Conservation (phyloP, 345 rosid species). For the Citrus hindsii region DNA sequence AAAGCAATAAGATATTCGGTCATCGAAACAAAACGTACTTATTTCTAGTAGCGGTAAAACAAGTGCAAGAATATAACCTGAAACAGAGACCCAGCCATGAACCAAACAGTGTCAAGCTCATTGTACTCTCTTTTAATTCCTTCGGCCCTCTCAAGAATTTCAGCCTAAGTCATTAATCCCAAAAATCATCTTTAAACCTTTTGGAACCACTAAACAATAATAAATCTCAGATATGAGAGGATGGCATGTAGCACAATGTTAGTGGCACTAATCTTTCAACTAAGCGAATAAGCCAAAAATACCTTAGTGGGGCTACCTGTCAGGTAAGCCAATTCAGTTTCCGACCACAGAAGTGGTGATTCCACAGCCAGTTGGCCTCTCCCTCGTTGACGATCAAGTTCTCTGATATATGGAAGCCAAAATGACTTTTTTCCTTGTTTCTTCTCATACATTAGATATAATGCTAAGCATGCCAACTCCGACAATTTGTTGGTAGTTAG, state of each 20-base stretch:
- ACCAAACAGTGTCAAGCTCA: constrained; percentile 98
- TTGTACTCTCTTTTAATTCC: constrained; percentile 90
- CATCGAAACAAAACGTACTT: background rate
- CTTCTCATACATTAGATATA: constrained; percentile 97
- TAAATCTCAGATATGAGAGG: background rate
- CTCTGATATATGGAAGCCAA: constrained; percentile 93
- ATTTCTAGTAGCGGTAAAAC: background rate
- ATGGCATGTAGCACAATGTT: background rate
- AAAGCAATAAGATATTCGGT: background rate
- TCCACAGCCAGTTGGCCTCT: constrained; percentile 92
- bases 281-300: constrained; percentile 3
- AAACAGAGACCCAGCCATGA: constrained; percentile 98
- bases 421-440: constrained; percentile 92
- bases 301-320: constrained; percentile 97
- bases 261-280: constrained; percentile 1
- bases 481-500: constrained; percentile 87
- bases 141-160: constrained; percentile 80
- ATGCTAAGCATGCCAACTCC: constrained; percentile 89
- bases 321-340: constrained; percentile 76
- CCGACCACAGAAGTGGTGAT: constrained; percentile 93
- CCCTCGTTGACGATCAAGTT: constrained; percentile 98
- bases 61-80: constrained; percentile 48
- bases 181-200: constrained; percentile 19
- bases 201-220: constrained; percentile 2
- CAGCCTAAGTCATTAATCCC: constrained; percentile 52